Evolutionary conservation across 2,329 filamentous ascomycete species (phyloP).

Genomic region (Ceratocystis diversiconidia): DNA sequence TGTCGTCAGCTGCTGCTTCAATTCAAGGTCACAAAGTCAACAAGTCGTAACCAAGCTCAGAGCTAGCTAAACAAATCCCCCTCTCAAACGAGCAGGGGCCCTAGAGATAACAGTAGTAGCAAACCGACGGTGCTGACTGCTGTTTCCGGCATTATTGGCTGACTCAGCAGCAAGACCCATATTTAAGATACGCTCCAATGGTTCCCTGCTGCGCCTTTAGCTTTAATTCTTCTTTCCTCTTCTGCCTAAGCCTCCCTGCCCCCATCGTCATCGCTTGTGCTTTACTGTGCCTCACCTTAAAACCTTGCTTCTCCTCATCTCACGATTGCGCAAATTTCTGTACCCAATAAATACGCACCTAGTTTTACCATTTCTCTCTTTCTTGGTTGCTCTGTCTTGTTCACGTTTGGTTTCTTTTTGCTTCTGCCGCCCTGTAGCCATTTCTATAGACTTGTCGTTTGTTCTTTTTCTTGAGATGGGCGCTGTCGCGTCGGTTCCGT

Average conservation of each 20-base stretch:
- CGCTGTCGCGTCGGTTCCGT: conserved; percentile 74
- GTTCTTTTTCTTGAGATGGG: conserved; percentile 50
- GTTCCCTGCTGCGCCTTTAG: no score
- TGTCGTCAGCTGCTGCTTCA: background rate
- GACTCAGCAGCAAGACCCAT: background rate
- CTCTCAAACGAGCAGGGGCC: no score
- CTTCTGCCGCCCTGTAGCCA: background rate
- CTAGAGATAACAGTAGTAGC: background rate
- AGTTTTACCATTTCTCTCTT: background rate
- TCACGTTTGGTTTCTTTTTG: background rate
- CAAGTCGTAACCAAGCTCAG: no score
- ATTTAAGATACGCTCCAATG: background rate
- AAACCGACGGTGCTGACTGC: background rate
- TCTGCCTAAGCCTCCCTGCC: no score
- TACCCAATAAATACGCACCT: background rate
- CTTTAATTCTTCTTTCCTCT: no score
- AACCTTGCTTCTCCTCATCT: conserved; percentile 2
- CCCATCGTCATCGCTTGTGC: conserved; percentile 8
- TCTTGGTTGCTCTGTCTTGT: background rate
- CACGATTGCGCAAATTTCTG: background rate
- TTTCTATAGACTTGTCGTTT: background rate
- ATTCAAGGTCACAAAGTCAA: no score
- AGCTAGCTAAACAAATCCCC: no score
- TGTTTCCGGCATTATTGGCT: background rate
- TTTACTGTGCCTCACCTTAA: background rate